Conservation (phyloP, 352 stramenopile genomes). For the Blastocystis sp. region DNA sequence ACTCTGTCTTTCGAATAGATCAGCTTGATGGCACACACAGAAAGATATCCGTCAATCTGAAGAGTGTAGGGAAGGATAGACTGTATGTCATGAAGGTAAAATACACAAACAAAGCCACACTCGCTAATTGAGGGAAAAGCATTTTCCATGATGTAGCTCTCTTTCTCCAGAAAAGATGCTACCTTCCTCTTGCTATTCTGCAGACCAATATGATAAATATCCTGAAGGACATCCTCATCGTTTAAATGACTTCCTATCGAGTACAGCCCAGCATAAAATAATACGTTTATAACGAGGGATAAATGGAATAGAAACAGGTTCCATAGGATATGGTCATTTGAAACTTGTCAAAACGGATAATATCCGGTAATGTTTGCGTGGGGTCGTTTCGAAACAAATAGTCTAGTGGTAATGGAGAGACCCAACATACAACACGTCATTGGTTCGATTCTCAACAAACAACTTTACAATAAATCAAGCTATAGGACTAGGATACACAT, state of each 20-base stretch:
- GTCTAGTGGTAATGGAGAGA: neutral
- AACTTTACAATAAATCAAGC: slow-evolving; percentile 10
- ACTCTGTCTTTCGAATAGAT: neutral
- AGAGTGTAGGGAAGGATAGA: neutral
- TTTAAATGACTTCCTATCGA: neutral
- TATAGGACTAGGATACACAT: slow-evolving; percentile 29
- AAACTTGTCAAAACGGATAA: neutral
- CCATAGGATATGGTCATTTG: slow-evolving; percentile 19
- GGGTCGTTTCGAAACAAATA: neutral
- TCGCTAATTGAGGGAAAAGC: neutral
- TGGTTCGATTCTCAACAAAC: neutral
- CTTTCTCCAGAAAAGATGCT: slow-evolving; percentile 10
- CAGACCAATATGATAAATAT: neutral
- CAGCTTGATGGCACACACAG: neutral
- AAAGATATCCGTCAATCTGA: neutral
- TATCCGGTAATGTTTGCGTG: too few relatives aligned
- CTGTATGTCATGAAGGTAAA: neutral
- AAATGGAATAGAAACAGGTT: neutral
- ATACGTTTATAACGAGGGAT: slow-evolving; percentile 20
- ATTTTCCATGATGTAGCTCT: slow-evolving; percentile 28
- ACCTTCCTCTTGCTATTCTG: neutral
- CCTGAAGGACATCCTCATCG: neutral
- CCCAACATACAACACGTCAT: neutral
- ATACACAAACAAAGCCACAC: slow-evolving; percentile 1
- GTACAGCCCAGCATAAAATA: neutral